Conservation (phyloP, 805 yeast species). For the Priceomyces medius region DNA sequence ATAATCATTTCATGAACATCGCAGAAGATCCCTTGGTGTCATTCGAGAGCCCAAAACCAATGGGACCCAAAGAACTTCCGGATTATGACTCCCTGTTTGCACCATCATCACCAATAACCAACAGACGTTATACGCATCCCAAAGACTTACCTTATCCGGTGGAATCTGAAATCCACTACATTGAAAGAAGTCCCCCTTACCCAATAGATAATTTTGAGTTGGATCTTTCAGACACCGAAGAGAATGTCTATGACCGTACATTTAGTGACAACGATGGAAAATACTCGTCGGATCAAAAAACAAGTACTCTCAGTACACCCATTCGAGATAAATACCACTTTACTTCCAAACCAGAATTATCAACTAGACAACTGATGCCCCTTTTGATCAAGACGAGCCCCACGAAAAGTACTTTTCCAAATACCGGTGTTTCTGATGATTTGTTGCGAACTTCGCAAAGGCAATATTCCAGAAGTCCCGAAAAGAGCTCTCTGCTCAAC, state of each 20-base stretch:
- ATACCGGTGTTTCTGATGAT: conserved; percentile 1
- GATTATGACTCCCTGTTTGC: conserved; percentile 22
- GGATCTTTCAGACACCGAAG: conserved; percentile 1
- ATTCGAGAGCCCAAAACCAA: conserved; percentile 35
- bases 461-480: neutral
- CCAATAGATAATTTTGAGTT: conserved; percentile 4
- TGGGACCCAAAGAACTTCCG: conserved; percentile 41
- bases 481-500: neutral
- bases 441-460: neutral
- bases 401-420: neutral
- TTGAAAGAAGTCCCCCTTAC: conserved; percentile 3
- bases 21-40: conserved; percentile 23
- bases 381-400: neutral
- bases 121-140: neutral
- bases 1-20: conserved; percentile 9
- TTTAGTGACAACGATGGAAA: conserved; percentile 1
- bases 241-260: neutral
- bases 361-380: conserved; percentile 5
- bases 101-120: neutral
- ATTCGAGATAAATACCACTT: neutral
- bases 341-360: neutral
- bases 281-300: neutral
- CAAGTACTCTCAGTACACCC: conserved; percentile 1
- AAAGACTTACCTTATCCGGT: conserved; percentile 1
- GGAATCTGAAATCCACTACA: conserved; percentile 1